Conservation (phyloP, 306 rosid species). For the Lathyrus oleraceus region DNA sequence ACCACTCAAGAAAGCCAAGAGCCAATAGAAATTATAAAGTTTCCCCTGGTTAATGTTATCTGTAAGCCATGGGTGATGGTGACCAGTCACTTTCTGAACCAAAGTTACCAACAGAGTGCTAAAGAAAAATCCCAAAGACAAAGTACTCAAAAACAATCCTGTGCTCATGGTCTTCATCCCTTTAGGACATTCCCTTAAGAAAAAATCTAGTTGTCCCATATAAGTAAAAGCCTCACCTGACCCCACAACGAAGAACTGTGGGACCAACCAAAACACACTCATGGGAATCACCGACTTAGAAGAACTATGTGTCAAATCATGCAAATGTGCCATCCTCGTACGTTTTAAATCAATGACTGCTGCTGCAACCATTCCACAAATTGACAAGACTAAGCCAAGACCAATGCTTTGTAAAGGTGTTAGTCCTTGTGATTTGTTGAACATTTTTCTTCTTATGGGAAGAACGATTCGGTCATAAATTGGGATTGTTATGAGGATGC, state of each 20-base stretch:
- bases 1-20: conserved; percentile 63
- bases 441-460: conserved; percentile 45
- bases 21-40: conserved; percentile 79
- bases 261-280: conserved; percentile 77
- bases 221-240: conserved; percentile 83
- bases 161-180: conserved; percentile 97
- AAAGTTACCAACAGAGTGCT: conserved; percentile 77
- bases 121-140: conserved; percentile 71
- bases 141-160: conserved; percentile 74
- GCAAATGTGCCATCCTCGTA: conserved; percentile 32
- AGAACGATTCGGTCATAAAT: conserved; percentile 62
- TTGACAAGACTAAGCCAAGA: conserved; percentile 57
- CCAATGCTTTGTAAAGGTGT: conserved; percentile 73
- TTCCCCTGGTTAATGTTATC: conserved; percentile 73
- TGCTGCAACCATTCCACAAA: conserved; percentile 66
- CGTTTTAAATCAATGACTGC: conserved; percentile 59
- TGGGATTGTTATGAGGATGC: conserved; percentile 67
- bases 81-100: conserved; percentile 58
- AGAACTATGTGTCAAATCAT: conserved; percentile 33
- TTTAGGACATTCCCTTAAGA: conserved; percentile 77
- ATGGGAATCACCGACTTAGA: conserved; percentile 49
- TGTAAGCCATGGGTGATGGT: conserved; percentile 68
- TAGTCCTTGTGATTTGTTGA: conserved; percentile 60
- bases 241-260: conserved; percentile 87
- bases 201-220: conserved; percentile 81